Evolutionary conservation across 345 rosid species (phyloP).

Genomic region (Adansonia digitata): DNA sequence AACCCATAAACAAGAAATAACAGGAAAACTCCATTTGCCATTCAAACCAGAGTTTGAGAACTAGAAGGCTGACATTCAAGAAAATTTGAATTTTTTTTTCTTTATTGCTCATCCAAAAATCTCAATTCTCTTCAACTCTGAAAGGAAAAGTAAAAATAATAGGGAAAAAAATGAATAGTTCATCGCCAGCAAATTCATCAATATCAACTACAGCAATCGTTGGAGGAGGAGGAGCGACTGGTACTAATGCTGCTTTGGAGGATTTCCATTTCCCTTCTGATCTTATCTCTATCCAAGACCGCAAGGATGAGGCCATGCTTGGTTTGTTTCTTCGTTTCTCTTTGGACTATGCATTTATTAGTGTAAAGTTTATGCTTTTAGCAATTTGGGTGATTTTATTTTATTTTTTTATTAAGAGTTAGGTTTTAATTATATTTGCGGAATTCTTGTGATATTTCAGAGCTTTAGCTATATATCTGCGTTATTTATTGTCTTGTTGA

Average conservation of each 20-base stretch:
- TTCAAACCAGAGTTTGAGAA: neutral
- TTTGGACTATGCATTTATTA: neutral
- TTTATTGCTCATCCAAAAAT: neutral
- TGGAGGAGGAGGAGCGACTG: slow-evolving; percentile 64
- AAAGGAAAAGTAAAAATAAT: neutral
- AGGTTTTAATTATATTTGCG: neutral
- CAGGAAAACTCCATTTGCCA: neutral
- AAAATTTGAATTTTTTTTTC: neutral
- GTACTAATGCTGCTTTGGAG: slow-evolving; percentile 45
- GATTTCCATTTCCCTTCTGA: slow-evolving; percentile 65
- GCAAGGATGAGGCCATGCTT: slow-evolving; percentile 56
- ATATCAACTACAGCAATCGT: slow-evolving; percentile 64
- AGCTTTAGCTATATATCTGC: neutral
- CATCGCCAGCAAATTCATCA: slow-evolving; percentile 70
- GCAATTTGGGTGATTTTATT: neutral
- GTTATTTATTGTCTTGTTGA: neutral
- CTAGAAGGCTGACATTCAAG: neutral
- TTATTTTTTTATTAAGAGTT: neutral
- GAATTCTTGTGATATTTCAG: neutral
- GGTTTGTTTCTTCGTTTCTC: slow-evolving; percentile 23
- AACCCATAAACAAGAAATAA: neutral
- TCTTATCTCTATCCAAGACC: slow-evolving; percentile 57
- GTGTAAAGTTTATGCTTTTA: neutral
- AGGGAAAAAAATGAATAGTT: slow-evolving; percentile 45
- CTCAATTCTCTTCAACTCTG: neutral